Evolutionary conservation across 768 basidiomycete species (phyloP).

Genomic region (Suillus fuscotomentosus): DNA sequence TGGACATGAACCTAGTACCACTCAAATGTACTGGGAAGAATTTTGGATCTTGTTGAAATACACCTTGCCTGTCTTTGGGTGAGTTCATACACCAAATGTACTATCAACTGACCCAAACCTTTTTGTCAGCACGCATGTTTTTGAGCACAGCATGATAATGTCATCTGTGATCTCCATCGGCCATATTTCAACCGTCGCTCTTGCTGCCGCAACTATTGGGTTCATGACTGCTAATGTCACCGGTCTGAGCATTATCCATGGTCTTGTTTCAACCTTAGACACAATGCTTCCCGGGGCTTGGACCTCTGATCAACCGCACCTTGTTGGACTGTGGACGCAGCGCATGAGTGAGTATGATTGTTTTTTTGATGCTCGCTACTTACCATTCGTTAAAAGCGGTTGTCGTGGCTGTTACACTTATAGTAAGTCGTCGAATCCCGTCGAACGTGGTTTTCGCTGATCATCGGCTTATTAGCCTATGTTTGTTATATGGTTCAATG

Average conservation of each 20-base stretch:
- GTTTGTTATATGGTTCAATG: conserved; percentile 75
- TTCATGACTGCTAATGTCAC: conserved; percentile 70
- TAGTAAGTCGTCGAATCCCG: conserved; percentile 45
- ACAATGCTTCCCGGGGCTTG: conserved; percentile 93
- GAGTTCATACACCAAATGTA: conserved; percentile 22
- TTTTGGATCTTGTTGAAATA: conserved; percentile 57
- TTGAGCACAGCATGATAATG: conserved; percentile 87
- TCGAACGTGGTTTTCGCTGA: background rate
- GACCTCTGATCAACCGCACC: conserved; percentile 81
- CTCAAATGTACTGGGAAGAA: conserved; percentile 53
- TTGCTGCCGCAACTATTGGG: conserved; percentile 78
- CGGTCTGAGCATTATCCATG: conserved; percentile 68
- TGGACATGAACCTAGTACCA: conserved; percentile 23
- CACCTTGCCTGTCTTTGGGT: conserved; percentile 76
- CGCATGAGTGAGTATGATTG: conserved; percentile 66
- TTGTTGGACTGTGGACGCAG: conserved; percentile 90
- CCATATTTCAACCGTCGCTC: conserved; percentile 84
- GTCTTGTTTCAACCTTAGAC: conserved; percentile 84
- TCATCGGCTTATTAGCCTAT: conserved; percentile 41
- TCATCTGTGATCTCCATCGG: conserved; percentile 89
- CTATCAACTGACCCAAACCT: background rate
- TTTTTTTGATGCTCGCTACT: background rate
- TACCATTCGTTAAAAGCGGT: conserved; percentile 39
- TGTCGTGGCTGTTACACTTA: conserved; percentile 51
- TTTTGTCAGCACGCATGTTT: conserved; percentile 58